Base-by-base conservation (phyloP, 768 basidiomycete species). In the Rhizopogon vinicolor region DNA sequence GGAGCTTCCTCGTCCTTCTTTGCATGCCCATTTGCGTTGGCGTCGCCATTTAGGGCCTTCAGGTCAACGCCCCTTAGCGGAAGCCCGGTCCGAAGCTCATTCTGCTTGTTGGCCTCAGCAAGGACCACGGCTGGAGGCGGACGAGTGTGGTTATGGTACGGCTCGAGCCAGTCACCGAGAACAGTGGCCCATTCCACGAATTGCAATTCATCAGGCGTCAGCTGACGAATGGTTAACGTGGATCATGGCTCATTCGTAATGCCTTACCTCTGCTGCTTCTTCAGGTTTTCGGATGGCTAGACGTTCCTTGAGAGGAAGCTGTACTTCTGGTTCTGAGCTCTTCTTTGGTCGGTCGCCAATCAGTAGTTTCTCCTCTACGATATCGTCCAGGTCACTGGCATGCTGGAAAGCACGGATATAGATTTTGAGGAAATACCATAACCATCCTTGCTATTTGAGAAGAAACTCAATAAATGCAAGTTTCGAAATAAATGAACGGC, bases 301-400 rank as follows among this genome's bases (percentile, higher is more conserved):
- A 48, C 90, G 84, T 51, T 89, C 82, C 41, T 70, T 75, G 41
- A 90, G 63, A 10, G 85, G 76, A 22, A 80, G 59, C 44, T 76
- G 76, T 18, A 74, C 75, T 43, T 81, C 77, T 0, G 78, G 73
- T 44, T 79, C 75, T 18, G 73, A 67, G 43, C 75, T 81, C 60
- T 81, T 83, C 65, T 87, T 90, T 3, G 88, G 88, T 25, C 88
- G 79, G 70, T 92, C 90, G 25, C 90, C 88, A 55, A 90, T 85
- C 41, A 91, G 75, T 10, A 91, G 75, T 62, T 89, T 91, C 62
- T 91, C 89, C 68, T 92, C 89, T 0, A 89, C 87, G 1, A 78
- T 83, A 58, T 90, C 87, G 62, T 91, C 87, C 43, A 92, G 73
- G 62, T 93, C 89, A 60, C 88, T 89, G 31, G 85, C 86, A 67